A percentile compares a stretch with the other conserved stretches of the same genome.
These are phyloP conservation scores for Raphidocelis subcapitata DNA, from an alignment of 139 green algal genomes.

Conservation along the genomic window DNA sequence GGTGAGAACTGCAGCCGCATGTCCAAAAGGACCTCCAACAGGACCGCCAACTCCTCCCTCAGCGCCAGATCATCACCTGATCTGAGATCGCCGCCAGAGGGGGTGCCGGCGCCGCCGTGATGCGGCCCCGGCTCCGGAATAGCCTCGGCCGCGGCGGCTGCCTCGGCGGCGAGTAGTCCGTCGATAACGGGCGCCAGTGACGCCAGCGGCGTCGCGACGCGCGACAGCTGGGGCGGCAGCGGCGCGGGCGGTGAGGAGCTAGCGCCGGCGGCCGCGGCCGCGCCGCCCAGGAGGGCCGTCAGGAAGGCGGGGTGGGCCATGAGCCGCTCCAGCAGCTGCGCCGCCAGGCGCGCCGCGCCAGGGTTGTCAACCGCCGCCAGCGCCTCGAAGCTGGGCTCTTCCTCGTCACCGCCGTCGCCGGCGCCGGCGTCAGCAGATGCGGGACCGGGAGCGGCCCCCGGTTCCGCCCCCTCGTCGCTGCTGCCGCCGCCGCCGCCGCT, in stretches of 20 bases:
- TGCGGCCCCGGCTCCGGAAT: neutral
- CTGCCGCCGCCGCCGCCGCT: neutral
- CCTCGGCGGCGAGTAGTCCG: neutral
- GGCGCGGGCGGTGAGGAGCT: no score
- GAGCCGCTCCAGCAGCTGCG: constrained; percentile 46
- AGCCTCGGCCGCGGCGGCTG: no score
- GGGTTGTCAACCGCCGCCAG: neutral
- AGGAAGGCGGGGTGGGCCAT: constrained; percentile 8
- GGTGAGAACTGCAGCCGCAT: constrained; percentile 34
- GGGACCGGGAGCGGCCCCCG: neutral
- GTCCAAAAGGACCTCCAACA: constrained; percentile 60
- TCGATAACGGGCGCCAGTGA: constrained; percentile 48
- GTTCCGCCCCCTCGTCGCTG: neutral
- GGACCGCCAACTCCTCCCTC: constrained; percentile 42
- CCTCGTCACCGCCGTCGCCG: neutral
- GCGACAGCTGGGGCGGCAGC: constrained; percentile 14
- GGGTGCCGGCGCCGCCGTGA: neutral
- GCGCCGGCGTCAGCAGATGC: constrained; percentile 7
- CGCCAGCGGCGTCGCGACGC: constrained; percentile 22
- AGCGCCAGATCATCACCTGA: neutral
- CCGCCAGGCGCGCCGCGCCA: constrained; percentile 1
- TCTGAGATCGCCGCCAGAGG: neutral
- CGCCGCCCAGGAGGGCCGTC: constrained; percentile 26
- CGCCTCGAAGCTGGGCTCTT: neutral
- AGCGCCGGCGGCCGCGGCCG: constrained; percentile 19